A percentile compares a stretch with the other conserved stretches of the same genome.
Conservation (phyloP, 1,139 yeast genomes). For the Yamadazyma dushanensis region DNA sequence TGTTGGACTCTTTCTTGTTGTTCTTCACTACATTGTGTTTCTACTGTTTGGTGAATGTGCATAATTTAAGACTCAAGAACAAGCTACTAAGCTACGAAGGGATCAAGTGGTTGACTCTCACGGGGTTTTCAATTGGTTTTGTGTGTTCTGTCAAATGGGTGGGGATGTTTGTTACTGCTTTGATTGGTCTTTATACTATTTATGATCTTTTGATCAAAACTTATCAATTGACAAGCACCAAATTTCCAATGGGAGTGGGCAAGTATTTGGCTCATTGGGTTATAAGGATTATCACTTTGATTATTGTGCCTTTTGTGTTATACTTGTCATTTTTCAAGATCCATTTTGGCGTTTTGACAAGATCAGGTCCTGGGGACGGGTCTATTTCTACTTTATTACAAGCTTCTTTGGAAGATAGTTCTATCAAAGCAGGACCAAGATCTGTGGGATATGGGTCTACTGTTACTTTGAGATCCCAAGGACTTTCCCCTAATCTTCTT, state of each 20-base stretch:
- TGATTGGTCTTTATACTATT: constrained; percentile 84
- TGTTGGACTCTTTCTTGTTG: constrained; percentile 92
- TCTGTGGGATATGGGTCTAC: constrained; percentile 61
- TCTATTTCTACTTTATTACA: constrained; percentile 72
- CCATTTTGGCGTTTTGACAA: constrained; percentile 73
- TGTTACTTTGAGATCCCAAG: constrained; percentile 71
- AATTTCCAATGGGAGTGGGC: constrained; percentile 29
- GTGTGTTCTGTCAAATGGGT: constrained; percentile 97
- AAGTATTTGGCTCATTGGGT: constrained; percentile 69
- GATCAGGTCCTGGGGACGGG: constrained; percentile 80
- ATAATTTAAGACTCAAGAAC: constrained; percentile 37
- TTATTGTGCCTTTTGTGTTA: constrained; percentile 69
- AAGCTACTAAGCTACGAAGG: constrained; percentile 47
- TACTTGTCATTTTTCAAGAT: constrained; percentile 73
- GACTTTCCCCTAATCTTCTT: constrained; percentile 64
- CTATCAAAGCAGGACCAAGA: constrained; percentile 59
- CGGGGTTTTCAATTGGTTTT: constrained; percentile 87
- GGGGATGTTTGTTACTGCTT: constrained; percentile 79
- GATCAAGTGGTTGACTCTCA: constrained; percentile 55
- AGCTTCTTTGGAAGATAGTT: constrained; percentile 58
- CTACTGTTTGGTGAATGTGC: constrained; percentile 56
- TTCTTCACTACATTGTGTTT: constrained; percentile 69
- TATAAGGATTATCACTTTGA: constrained; percentile 63
- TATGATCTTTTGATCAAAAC: constrained; percentile 70
- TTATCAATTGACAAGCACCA: constrained; percentile 42